These are phyloP conservation scores for Apiospora kogelbergensis DNA, from an alignment of 2,329 filamentous ascomycete species.

Conservation along the genomic window DNA sequence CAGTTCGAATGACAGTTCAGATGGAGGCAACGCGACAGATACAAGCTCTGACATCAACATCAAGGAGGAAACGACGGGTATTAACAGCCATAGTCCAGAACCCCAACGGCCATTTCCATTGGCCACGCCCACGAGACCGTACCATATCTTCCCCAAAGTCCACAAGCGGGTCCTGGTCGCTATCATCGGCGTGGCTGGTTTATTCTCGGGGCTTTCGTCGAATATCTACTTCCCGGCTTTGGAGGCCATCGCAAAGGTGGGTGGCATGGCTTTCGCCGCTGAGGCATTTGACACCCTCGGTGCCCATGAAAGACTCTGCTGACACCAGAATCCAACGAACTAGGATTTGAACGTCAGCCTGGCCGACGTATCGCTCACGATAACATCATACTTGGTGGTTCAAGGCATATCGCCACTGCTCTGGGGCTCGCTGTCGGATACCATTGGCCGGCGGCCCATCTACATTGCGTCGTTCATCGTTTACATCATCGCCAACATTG, in stretches of 20 bases:
- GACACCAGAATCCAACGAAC: not conserved
- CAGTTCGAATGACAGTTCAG: not conserved
- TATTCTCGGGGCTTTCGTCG: constrained; percentile 53
- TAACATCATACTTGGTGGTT: constrained; percentile 49
- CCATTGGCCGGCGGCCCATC: constrained; percentile 43
- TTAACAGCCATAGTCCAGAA: too few relatives aligned
- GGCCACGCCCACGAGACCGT: constrained; percentile 14
- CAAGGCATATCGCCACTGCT: constrained; percentile 50
- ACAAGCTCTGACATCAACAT: not conserved
- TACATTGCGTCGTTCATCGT: constrained; percentile 46
- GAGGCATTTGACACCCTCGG: not conserved
- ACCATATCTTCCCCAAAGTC: constrained; percentile 35
- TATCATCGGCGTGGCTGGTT: constrained; percentile 47
- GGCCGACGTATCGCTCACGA: constrained; percentile 36
- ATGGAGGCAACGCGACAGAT: not conserved
- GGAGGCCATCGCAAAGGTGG: constrained; percentile 34
- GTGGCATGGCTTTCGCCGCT: not conserved
- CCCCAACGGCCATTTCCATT: not conserved
- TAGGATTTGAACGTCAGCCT: constrained; percentile 32
- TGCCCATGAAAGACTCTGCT: not conserved
- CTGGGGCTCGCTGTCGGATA: constrained; percentile 49
- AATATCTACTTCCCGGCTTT: constrained; percentile 52
- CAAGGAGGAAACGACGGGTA: not conserved
- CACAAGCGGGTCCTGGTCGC: constrained; percentile 47
- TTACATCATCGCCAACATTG: constrained; percentile 47